A percentile compares a stretch with the other conserved stretches of the same genome.
These are phyloP conservation scores for Periconia sp. DNA, from an alignment of 2,329 filamentous ascomycete genomes.

Conservation along the genomic window DNA sequence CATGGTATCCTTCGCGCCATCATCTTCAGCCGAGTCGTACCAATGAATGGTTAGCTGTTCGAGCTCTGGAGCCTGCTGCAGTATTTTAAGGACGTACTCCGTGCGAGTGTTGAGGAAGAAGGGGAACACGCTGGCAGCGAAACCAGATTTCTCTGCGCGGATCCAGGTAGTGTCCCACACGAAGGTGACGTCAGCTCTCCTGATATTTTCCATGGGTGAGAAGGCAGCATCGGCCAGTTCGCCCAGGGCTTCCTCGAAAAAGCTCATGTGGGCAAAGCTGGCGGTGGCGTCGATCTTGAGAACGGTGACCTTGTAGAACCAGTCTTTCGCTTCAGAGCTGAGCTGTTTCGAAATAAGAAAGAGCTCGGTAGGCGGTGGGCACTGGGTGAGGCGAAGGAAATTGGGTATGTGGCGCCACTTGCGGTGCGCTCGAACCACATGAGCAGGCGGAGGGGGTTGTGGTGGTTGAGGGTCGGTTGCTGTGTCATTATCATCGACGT, in stretches of 20 bases:
- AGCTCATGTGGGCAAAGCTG: slow-evolving; percentile 40
- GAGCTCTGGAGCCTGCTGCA: slow-evolving; percentile 32
- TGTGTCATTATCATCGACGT: slow-evolving; percentile 11
- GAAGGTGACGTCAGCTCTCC: slow-evolving; percentile 36
- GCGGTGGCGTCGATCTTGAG: slow-evolving; percentile 39
- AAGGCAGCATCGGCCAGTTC: slow-evolving; percentile 37
- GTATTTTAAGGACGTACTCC: slow-evolving; percentile 27
- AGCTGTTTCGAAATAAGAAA: slow-evolving; percentile 37
- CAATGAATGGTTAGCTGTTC: slow-evolving; percentile 35
- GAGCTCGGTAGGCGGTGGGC: slow-evolving; percentile 37
- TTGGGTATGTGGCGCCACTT: slow-evolving; percentile 45
- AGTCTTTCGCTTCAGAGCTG: slow-evolving; percentile 34
- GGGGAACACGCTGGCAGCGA: slow-evolving; percentile 31
- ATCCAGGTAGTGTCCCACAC: slow-evolving; percentile 44
- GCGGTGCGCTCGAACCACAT: slow-evolving; percentile 18
- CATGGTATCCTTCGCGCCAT: slow-evolving; percentile 25
- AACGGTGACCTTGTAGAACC: slow-evolving; percentile 40
- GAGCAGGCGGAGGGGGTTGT: slow-evolving; percentile 8
- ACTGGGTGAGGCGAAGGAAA: slow-evolving; percentile 38
- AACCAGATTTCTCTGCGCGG: slow-evolving; percentile 21
- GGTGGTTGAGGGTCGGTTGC: slow-evolving; percentile 2
- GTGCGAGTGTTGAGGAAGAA: slow-evolving; percentile 33
- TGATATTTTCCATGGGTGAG: slow-evolving; percentile 43
- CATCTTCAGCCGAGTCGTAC: slow-evolving; percentile 38
- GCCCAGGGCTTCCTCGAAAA: slow-evolving; percentile 37